Conservation (phyloP, 345 rosid genomes). For the Gossypium bickii region DNA sequence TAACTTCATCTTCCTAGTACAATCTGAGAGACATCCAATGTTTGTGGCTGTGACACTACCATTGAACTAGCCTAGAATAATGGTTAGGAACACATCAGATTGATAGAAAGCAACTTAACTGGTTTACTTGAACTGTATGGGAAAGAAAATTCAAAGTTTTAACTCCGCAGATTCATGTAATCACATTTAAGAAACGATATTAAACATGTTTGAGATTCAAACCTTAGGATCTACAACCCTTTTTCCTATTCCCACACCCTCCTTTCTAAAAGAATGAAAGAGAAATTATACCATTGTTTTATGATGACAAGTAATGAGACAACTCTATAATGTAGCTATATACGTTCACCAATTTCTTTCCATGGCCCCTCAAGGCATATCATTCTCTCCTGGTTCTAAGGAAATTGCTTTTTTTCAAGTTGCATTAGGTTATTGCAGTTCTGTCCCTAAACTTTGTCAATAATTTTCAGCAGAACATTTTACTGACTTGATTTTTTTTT, state of each 20-base stretch:
- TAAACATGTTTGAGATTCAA: background rate
- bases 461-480: background rate
- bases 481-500: too few species aligned
- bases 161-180: background rate
- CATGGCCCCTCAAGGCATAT: constrained; percentile 7
- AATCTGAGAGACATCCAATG: background rate
- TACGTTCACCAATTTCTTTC: background rate
- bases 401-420: constrained; percentile 3
- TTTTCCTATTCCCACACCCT: too few species aligned
- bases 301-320: background rate
- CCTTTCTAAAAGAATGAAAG: background rate
- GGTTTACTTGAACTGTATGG: background rate
- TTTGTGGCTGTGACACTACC: background rate
- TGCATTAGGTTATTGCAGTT: background rate
- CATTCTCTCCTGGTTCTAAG: background rate
- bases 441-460: background rate
- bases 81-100: background rate
- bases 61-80: background rate
- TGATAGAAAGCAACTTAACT: background rate
- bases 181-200: too few species aligned
- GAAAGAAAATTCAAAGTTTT: background rate
- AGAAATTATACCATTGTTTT: background rate
- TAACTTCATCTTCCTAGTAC: background rate
- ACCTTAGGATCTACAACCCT: background rate
- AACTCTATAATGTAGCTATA: background rate